Evolutionary conservation across 257 asterid species (phyloP).

Genomic region (Nicotiana otophora): DNA sequence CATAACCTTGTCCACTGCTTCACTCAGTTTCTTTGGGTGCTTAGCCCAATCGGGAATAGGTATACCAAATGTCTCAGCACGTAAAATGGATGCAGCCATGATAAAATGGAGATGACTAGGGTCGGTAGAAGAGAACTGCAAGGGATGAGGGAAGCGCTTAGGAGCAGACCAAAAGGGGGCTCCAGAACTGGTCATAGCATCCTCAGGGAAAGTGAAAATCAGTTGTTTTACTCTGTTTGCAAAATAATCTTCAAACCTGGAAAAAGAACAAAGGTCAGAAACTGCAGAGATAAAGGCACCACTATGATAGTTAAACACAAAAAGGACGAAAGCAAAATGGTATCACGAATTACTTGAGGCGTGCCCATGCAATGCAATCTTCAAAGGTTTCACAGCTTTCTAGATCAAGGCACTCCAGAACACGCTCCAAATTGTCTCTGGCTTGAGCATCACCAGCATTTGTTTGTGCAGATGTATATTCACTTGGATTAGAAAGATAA

Average conservation of each 20-base stretch:
- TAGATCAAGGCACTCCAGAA: constrained; percentile 67
- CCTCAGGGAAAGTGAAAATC: constrained; percentile 83
- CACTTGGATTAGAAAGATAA: constrained; percentile 62
- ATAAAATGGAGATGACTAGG: constrained; percentile 82
- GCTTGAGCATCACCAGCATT: constrained; percentile 97
- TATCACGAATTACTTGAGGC: constrained; percentile 46
- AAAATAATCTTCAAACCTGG: constrained; percentile 89
- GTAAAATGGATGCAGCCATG: constrained; percentile 69
- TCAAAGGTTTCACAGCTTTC: constrained; percentile 78
- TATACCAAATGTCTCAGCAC: constrained; percentile 81
- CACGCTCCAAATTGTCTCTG: constrained; percentile 79
- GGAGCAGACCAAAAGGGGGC: constrained; percentile 97
- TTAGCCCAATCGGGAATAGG: constrained; percentile 82
- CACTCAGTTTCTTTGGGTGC: constrained; percentile 59
- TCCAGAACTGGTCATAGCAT: constrained; percentile 81
- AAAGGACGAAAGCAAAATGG: background rate
- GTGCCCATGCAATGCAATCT: constrained; percentile 84
- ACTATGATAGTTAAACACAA: background rate
- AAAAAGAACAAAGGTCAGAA: constrained; percentile 11
- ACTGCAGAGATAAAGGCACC: constrained; percentile 3
- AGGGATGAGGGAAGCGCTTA: constrained; percentile 77
- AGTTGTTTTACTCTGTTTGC: constrained; percentile 75
- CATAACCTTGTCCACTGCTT: constrained; percentile 51
- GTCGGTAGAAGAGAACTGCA: constrained; percentile 58
- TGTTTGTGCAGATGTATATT: constrained; percentile 61